These are phyloP conservation scores for Lactarius quietus DNA, from an alignment of 768 basidiomycete species.

Conservation along the genomic window DNA sequence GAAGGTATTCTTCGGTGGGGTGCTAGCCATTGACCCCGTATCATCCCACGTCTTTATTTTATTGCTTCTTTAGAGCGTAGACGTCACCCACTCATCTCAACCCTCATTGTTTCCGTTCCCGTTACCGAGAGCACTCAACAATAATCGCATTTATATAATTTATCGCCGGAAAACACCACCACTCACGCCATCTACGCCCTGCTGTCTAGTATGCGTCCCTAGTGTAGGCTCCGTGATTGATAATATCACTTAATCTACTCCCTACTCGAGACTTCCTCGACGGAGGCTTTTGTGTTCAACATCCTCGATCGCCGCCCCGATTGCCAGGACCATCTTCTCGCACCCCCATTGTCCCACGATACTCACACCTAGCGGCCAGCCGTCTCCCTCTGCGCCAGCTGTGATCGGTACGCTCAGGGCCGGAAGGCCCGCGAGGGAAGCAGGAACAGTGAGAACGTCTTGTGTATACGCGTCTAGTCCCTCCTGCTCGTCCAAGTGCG, in stretches of 20 bases:
- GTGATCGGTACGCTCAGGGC: conserved; percentile 64
- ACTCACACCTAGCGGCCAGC: conserved; percentile 84
- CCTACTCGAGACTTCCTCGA: not conserved
- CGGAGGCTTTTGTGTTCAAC: not conserved
- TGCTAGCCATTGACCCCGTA: conserved; percentile 3
- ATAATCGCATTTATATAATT: conserved; percentile 13
- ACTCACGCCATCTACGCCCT: conserved; percentile 11
- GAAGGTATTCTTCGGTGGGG: conserved; percentile 74
- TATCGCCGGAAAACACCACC: conserved; percentile 1
- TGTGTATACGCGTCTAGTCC: conserved; percentile 70
- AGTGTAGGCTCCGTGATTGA: conserved; percentile 9
- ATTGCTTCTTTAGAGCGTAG: conserved; percentile 8
- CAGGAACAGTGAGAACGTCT: conserved; percentile 89
- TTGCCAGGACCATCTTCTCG: conserved; percentile 54
- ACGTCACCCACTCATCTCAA: not conserved
- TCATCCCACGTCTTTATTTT: not conserved
- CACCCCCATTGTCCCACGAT: conserved; percentile 87
- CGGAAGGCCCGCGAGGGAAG: conserved; percentile 85
- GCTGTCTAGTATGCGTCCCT: conserved; percentile 2
- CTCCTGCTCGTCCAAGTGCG: conserved; percentile 40
- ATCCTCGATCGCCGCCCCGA: conserved; percentile 48
- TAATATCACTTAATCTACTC: conserved; percentile 11
- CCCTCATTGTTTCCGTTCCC: not conserved
- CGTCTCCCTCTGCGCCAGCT: conserved; percentile 41
- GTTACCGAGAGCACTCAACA: not conserved